Conservation (phyloP, 129 eudicot genomes). For the Rutidosis leptorrhynchoides region DNA sequence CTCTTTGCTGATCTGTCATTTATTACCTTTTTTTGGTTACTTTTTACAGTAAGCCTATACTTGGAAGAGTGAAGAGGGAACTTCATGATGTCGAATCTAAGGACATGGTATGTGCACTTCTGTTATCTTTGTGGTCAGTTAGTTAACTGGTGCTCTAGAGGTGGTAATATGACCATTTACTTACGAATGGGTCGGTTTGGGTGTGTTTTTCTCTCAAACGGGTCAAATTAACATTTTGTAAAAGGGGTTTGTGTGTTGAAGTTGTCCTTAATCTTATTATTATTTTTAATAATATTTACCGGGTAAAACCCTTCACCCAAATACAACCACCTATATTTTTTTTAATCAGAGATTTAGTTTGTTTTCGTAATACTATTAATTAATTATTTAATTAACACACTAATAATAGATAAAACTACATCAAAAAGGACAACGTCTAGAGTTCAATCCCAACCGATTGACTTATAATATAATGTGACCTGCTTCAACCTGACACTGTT, state of each 20-base stretch:
- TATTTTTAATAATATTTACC: too few species aligned
- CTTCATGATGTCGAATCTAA: conserved; percentile 53
- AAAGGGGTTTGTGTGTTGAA: not conserved
- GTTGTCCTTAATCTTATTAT: not conserved
- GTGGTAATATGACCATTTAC: not conserved
- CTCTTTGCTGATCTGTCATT: not conserved
- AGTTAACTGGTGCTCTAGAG: not conserved
- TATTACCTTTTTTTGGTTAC: not conserved
- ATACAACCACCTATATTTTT: not conserved
- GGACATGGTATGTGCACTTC: conserved; percentile 46
- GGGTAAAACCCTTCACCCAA: too few species aligned
- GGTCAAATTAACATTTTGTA: not conserved
- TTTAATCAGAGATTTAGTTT: too few species aligned
- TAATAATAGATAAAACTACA: not conserved
- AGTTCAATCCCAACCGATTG: not conserved
- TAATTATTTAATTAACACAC: not conserved
- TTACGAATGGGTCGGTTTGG: not conserved
- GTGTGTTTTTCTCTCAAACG: not conserved
- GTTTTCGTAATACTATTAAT: too few species aligned
- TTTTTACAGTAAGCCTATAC: conserved; percentile 39
- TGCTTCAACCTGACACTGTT: not conserved
- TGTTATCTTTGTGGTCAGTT: not conserved
- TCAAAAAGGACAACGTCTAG: not conserved
- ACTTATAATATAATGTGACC: not conserved
- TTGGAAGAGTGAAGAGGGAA: conserved; percentile 68